A percentile compares a stretch with the other conserved stretches of the same genome.
These are phyloP conservation scores for Delphinella strobiligena DNA, from an alignment of 2,329 filamentous ascomycete genomes.

Conservation along the genomic window DNA sequence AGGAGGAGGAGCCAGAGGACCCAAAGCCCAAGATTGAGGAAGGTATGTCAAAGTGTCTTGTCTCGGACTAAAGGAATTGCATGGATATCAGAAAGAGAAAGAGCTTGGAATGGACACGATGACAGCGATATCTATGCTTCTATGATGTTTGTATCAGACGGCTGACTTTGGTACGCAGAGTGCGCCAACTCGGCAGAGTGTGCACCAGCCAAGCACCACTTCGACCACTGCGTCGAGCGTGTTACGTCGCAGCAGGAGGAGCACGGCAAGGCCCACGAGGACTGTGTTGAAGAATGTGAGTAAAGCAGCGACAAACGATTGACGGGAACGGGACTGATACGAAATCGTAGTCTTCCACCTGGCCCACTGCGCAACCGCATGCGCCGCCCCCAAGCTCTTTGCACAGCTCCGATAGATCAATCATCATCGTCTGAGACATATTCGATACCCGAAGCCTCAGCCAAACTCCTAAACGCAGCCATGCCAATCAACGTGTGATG, in stretches of 20 bases:
- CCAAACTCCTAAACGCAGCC: constrained; percentile 1
- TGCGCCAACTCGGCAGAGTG: constrained; percentile 82
- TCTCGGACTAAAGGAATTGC: not conserved
- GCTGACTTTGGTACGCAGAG: constrained; percentile 42
- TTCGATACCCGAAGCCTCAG: not conserved
- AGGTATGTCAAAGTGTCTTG: constrained; percentile 48
- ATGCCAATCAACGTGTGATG: constrained; percentile 6
- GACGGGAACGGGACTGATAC: not conserved
- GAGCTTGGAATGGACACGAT: too few relatives aligned
- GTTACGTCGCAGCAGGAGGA: constrained; percentile 63
- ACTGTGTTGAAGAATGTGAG: constrained; percentile 99
- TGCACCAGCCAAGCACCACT: constrained; percentile 88
- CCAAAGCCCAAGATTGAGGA: constrained; percentile 81
- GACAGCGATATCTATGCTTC: too few relatives aligned
- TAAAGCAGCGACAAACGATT: too few relatives aligned
- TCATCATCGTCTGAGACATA: not conserved
- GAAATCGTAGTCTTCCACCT: constrained; percentile 79
- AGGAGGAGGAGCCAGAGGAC: constrained; percentile 72
- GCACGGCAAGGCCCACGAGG: constrained; percentile 69
- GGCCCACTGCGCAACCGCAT: constrained; percentile 83
- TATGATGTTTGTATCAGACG: not conserved
- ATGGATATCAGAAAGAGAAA: not conserved
- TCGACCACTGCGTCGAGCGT: constrained; percentile 93
- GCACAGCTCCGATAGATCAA: constrained; percentile 66
- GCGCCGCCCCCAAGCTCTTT: constrained; percentile 95